A percentile compares a stretch with the other conserved stretches of the same genome.
Conservation (phyloP, 257 asterid genomes). For the Coffea canephora region DNA sequence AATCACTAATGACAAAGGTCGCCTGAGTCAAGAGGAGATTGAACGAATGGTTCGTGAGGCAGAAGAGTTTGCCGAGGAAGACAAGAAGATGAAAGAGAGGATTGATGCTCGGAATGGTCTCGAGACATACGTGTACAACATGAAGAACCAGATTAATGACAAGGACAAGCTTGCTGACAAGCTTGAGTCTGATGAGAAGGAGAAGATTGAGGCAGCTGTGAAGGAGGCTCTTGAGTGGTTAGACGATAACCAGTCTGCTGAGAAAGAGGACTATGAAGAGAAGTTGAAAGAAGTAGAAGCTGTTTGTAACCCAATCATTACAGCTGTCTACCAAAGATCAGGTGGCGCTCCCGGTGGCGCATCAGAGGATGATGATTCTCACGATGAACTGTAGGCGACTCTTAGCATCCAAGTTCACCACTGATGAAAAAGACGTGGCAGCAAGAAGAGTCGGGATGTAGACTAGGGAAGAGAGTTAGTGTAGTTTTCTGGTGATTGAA, state of each 20-base stretch:
- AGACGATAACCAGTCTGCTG: constrained; percentile 82
- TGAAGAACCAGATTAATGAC: constrained; percentile 92
- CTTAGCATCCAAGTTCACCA: constrained; percentile 4
- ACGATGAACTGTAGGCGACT: constrained; percentile 57
- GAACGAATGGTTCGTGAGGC: constrained; percentile 92
- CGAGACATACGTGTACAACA: constrained; percentile 87
- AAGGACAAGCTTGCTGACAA: constrained; percentile 92
- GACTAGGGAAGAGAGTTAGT: constrained; percentile 12
- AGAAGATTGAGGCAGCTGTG: constrained; percentile 85
- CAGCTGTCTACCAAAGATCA: constrained; percentile 89
- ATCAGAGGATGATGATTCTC: constrained; percentile 50
- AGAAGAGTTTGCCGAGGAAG: constrained; percentile 94
- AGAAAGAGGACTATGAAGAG: constrained; percentile 92
- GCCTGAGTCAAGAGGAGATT: constrained; percentile 87
- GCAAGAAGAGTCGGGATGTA: constrained; percentile 3
- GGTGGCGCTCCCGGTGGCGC: constrained; percentile 77
- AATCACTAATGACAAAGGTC: constrained; percentile 97
- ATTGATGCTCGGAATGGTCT: constrained; percentile 83
- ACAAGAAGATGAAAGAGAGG: constrained; percentile 83
- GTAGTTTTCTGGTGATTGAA: constrained; percentile 12
- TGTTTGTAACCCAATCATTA: constrained; percentile 81
- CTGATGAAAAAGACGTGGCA: constrained; percentile 5
- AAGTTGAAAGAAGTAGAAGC: constrained; percentile 95
- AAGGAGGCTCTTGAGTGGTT: constrained; percentile 95
- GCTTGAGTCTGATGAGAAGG: constrained; percentile 85